phyloP scores from a whole-genome alignment of 2,329 filamentous ascomycete species.

The Aschersonia sp. region DNA sequence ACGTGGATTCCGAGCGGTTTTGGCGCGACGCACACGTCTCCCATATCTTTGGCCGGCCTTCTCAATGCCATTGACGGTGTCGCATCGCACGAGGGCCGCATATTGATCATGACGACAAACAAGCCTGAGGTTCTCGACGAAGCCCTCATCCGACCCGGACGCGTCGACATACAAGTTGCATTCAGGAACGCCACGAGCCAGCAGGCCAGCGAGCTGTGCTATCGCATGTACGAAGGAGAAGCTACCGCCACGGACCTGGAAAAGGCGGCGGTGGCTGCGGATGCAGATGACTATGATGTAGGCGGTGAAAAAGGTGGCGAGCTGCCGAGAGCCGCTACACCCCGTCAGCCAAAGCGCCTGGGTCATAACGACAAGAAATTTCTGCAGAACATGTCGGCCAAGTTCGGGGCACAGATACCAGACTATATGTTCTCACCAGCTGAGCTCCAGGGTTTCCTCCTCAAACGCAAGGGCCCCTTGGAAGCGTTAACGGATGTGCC shows the following conservation, averaged over 20 bases:
- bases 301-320: not conserved
- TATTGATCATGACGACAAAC: slow-evolving; percentile 77
- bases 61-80: slow-evolving; percentile 78
- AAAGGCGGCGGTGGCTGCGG: not conserved
- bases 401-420: slow-evolving; percentile 40
- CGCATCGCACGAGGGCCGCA: slow-evolving; percentile 61
- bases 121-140: slow-evolving; percentile 58
- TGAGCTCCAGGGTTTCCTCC: slow-evolving; percentile 49
- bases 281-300: not conserved
- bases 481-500: slow-evolving; percentile 38
- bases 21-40: slow-evolving; percentile 7
- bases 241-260: slow-evolving; percentile 1
- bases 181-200: slow-evolving; percentile 43
- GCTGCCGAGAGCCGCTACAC: not conserved
- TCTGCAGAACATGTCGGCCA: slow-evolving; percentile 26
- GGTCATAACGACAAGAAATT: no score
- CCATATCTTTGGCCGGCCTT: slow-evolving; percentile 65
- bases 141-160: slow-evolving; percentile 58
- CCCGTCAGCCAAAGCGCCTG: no score
- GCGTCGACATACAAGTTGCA: slow-evolving; percentile 55
- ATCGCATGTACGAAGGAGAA: slow-evolving; percentile 40
- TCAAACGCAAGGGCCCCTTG: slow-evolving; percentile 42
- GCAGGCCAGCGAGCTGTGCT: slow-evolving; percentile 44
- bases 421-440: slow-evolving; percentile 40
- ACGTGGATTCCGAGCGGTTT: no score